A percentile compares a stretch with the other conserved stretches of the same genome.
Evolutionary conservation across 805 yeast genomes (phyloP).

Genomic region (Saccharomycopsis selenospora): DNA sequence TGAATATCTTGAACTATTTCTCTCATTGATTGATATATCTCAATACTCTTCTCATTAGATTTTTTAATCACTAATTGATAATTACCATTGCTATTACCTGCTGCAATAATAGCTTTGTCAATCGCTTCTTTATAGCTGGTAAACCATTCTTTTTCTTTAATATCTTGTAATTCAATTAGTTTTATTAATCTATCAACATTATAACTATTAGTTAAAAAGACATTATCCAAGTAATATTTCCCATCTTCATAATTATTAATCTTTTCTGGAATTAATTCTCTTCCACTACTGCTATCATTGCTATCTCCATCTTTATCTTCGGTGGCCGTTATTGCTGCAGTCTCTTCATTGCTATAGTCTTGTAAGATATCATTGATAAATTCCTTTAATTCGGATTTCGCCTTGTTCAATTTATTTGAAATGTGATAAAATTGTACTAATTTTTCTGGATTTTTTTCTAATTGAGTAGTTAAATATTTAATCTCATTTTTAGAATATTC

Average conservation of each 20-base stretch:
- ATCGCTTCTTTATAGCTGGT: not conserved
- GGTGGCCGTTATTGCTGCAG: not conserved
- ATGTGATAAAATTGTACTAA: not conserved
- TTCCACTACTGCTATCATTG: too few species aligned
- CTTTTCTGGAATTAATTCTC: not conserved
- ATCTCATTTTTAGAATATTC: not conserved
- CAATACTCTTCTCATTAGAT: not conserved
- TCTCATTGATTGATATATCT: not conserved
- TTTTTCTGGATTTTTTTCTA: not conserved
- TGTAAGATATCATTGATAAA: not conserved
- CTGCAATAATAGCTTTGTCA: not conserved
- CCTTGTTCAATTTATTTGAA: not conserved
- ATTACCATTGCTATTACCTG: not conserved
- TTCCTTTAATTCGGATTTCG: not conserved
- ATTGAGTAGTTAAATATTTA: not conserved
- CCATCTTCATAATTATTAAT: not conserved
- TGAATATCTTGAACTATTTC: slow-evolving; percentile 1
- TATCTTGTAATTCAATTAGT: not conserved
- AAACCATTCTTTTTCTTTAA: not conserved
- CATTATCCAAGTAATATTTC: not conserved
- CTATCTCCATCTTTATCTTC: not conserved
- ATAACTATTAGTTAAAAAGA: not conserved
- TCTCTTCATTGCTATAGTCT: not conserved
- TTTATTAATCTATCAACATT: not conserved
- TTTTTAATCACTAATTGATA: not conserved